phyloP scores from a whole-genome alignment of 805 yeast genomes.

The Zygosaccharomyces siamensis region DNA sequence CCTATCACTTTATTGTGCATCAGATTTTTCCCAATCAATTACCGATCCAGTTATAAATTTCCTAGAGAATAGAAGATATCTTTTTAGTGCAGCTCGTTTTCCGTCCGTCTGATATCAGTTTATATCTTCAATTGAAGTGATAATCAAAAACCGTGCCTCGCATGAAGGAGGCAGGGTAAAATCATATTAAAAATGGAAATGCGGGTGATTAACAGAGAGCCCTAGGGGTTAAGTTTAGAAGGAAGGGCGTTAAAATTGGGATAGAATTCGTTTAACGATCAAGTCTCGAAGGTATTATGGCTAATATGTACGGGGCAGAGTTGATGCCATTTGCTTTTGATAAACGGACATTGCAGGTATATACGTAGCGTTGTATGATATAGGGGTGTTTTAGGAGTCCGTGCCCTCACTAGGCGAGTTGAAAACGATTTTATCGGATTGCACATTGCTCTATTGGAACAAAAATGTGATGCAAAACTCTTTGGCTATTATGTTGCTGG shows the following conservation, averaged over 20 bases:
- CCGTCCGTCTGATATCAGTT: not conserved
- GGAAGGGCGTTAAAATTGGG: not conserved
- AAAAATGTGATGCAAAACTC: not conserved
- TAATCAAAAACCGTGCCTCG: not conserved
- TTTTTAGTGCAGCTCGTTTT: not conserved
- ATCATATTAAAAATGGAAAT: not conserved
- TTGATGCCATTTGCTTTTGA: not conserved
- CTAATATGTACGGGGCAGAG: not conserved
- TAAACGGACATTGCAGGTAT: not conserved
- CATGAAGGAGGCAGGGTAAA: not conserved
- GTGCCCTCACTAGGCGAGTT: not conserved
- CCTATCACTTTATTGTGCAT: conserved; percentile 7
- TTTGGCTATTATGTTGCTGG: too few relatives aligned
- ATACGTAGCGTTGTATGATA: not conserved
- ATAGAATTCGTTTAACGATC: not conserved
- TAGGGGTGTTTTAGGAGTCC: not conserved
- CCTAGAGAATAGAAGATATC: not conserved
- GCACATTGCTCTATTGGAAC: not conserved
- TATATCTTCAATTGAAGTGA: not conserved
- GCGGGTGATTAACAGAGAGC: not conserved
- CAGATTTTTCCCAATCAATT: conserved; percentile 5
- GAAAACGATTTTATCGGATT: not conserved
- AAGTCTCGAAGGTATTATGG: not conserved
- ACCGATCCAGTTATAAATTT: not conserved
- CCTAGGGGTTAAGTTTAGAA: not conserved